Conservation (phyloP, 73 alveolate genomes). For the Tetrahymena thermophila region DNA sequence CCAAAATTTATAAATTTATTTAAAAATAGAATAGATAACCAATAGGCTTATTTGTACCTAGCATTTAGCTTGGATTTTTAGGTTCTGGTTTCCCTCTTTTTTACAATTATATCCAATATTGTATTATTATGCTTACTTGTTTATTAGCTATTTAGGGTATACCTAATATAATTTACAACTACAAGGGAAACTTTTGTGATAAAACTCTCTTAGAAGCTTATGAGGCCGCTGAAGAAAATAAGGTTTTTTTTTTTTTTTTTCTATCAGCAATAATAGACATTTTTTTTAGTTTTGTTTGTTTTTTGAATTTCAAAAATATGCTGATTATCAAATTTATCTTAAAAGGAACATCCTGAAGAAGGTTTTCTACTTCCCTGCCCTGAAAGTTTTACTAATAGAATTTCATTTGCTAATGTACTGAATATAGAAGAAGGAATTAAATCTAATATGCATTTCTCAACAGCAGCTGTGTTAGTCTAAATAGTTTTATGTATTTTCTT, state of each 20-base stretch:
- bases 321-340: neutral
- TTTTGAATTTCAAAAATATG: neutral
- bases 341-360: neutral
- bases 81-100: neutral
- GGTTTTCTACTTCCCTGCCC: neutral
- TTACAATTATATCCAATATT: neutral
- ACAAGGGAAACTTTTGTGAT: neutral
- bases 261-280: neutral
- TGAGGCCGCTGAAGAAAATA: neutral
- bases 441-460: neutral
- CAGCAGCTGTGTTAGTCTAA: conserved; percentile 19
- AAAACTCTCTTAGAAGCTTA: neutral
- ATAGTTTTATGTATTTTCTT: conserved; percentile 27
- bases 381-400: neutral
- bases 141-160: neutral
- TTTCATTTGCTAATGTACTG: neutral
- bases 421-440: neutral
- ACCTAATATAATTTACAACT: neutral
- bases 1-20: neutral
- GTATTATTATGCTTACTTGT: neutral
- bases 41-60: neutral
- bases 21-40: neutral
- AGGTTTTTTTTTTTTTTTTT: neutral
- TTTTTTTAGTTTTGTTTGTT: neutral
- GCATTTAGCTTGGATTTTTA: neutral